These are phyloP conservation scores for Cyamopsis tetragonoloba DNA, from an alignment of 306 rosid genomes.

Conservation along the genomic window DNA sequence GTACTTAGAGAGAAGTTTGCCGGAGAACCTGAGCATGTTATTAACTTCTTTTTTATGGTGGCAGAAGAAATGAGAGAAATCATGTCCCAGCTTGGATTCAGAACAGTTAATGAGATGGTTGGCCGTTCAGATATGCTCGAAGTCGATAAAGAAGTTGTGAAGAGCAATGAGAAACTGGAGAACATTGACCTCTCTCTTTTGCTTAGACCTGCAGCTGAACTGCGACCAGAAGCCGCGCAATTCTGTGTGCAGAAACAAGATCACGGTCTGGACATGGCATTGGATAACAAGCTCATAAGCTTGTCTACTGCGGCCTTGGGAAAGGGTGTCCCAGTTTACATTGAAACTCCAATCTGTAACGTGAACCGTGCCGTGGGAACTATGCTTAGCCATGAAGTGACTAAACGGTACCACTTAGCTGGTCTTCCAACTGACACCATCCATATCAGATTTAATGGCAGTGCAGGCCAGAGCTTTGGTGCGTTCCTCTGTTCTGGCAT, in stretches of 20 bases:
- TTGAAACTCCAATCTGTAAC: conserved; percentile 68
- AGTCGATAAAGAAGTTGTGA: conserved; percentile 80
- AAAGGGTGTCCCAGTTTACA: conserved; percentile 83
- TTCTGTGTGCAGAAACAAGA: conserved; percentile 92
- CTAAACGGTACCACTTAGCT: conserved; percentile 67
- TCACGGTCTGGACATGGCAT: conserved; percentile 88
- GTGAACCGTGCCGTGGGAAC: conserved; percentile 97
- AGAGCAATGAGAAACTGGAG: conserved; percentile 74
- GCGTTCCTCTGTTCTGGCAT: conserved; percentile 97
- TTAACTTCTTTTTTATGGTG: conserved; percentile 93
- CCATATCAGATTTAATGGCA: conserved; percentile 80
- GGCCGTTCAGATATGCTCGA: conserved; percentile 97
- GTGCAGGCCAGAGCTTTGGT: conserved; percentile 98
- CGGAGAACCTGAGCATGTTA: conserved; percentile 98
- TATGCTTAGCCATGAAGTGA: conserved; percentile 98
- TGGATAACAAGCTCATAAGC: conserved; percentile 75
- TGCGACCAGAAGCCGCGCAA: conserved; percentile 94
- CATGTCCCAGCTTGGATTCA: conserved; percentile 85
- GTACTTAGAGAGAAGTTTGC: conserved; percentile 96
- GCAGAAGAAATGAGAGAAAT: conserved; percentile 96
- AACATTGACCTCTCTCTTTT: conserved; percentile 80
- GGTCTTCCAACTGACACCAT: conserved; percentile 94
- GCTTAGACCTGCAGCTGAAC: conserved; percentile 92
- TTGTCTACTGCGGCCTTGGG: conserved; percentile 77
- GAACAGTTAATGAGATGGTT: conserved; percentile 83